Evolutionary conservation across 2,329 filamentous ascomycete genomes (phyloP).

Genomic region (Arachnopeziza araneosa): DNA sequence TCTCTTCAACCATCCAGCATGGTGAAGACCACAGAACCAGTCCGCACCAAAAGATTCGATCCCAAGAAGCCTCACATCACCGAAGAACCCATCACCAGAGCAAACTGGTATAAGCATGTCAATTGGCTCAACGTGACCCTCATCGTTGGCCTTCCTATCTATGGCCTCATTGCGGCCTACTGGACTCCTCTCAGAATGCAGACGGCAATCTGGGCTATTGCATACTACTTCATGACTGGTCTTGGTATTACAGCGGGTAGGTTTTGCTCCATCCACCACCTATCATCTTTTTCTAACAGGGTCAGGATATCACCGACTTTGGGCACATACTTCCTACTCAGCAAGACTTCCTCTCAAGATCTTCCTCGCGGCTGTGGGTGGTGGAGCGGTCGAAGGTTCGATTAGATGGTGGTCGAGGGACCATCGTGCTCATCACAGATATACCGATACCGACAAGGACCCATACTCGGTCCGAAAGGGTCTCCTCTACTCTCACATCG

Average conservation of each 20-base stretch:
- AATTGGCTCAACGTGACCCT: slow-evolving; percentile 88
- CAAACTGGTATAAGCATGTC: slow-evolving; percentile 88
- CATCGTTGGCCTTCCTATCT: slow-evolving; percentile 71
- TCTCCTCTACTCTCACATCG: slow-evolving; percentile 75
- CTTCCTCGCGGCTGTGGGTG: slow-evolving; percentile 75
- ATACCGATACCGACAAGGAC: slow-evolving; percentile 89
- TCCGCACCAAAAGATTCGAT: slow-evolving; percentile 40
- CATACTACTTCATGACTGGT: slow-evolving; percentile 81
- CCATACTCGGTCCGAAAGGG: slow-evolving; percentile 89
- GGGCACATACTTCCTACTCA: slow-evolving; percentile 82
- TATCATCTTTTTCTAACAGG: slow-evolving; percentile 6
- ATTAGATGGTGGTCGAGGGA: slow-evolving; percentile 86
- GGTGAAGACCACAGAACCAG: slow-evolving; percentile 25
- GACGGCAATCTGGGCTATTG: slow-evolving; percentile 66
- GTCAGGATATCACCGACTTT: slow-evolving; percentile 71
- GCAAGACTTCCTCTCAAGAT: slow-evolving; percentile 70
- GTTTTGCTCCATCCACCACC: slow-evolving; percentile 23
- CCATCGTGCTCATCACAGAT: slow-evolving; percentile 84
- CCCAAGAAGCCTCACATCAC: slow-evolving; percentile 77
- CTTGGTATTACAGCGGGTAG: slow-evolving; percentile 73
- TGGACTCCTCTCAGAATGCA: slow-evolving; percentile 71
- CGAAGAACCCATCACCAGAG: slow-evolving; percentile 70
- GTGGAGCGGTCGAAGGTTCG: slow-evolving; percentile 79
- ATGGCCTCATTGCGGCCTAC: slow-evolving; percentile 67
- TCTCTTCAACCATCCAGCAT: slow-evolving; percentile 21